phyloP scores from a whole-genome alignment of 352 stramenopile genomes.

The Saprolegnia parasitica region DNA sequence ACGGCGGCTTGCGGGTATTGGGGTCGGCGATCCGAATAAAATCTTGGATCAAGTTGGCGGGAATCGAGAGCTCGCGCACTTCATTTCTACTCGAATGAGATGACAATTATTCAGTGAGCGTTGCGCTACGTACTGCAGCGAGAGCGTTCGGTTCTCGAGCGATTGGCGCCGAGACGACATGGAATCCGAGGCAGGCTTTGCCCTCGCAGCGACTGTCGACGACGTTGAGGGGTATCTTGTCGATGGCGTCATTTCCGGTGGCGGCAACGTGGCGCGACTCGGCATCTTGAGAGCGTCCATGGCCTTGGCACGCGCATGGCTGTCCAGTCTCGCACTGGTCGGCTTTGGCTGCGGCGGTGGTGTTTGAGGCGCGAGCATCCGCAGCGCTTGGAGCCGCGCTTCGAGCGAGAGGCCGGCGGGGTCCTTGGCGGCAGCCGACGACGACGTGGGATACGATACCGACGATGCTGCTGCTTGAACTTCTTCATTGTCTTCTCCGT shows the following conservation, averaged over 20 bases:
- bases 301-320: neutral
- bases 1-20: constrained; percentile 64
- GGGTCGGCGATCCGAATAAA: constrained; percentile 75
- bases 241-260: neutral
- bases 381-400: constrained; percentile 44
- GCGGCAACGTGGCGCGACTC: neutral
- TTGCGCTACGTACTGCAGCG: neutral
- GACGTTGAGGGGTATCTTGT: too few relatives aligned
- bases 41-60: constrained; percentile 57
- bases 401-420: constrained; percentile 40
- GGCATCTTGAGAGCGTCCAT: neutral
- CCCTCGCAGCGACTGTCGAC: too few relatives aligned
- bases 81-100: constrained; percentile 7
- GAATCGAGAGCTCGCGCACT: constrained; percentile 62
- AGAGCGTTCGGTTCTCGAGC: neutral
- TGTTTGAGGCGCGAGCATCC: neutral
- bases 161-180: neutral
- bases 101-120: neutral
- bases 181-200: neutral
- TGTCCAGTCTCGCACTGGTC: neutral
- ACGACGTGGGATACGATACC: too few relatives aligned
- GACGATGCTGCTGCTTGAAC: neutral
- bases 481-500: constrained; percentile 32
- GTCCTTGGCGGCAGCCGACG: constrained; percentile 12
- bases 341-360: neutral